A percentile compares a stretch with the other conserved stretches of the same genome.
These are phyloP conservation scores for Fusarium zealandicum DNA, from an alignment of 2,329 filamentous ascomycete species.

Conservation along the genomic window DNA sequence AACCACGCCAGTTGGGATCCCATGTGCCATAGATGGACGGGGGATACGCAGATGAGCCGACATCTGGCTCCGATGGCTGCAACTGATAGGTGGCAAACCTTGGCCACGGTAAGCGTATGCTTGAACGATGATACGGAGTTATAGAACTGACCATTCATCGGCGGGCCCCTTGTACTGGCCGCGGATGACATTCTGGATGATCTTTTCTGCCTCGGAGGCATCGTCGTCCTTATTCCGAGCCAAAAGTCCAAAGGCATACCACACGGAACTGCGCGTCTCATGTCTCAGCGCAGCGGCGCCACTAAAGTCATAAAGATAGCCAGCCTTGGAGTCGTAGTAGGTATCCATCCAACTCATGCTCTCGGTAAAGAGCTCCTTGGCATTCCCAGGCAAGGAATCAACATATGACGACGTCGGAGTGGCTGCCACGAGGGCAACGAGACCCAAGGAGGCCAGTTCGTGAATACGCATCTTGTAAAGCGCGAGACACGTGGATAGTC, in stretches of 20 bases:
- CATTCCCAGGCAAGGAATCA: slow-evolving; percentile 13
- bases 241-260: slow-evolving; percentile 66
- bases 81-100: slow-evolving; percentile 56
- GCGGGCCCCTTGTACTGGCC: slow-evolving; percentile 60
- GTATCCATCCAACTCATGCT: slow-evolving; percentile 62
- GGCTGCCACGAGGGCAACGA: neutral
- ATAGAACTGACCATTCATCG: slow-evolving; percentile 61
- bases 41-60: slow-evolving; percentile 60
- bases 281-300: slow-evolving; percentile 56
- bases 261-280: slow-evolving; percentile 63
- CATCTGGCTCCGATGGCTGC: slow-evolving; percentile 63
- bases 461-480: slow-evolving; percentile 2
- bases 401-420: neutral
- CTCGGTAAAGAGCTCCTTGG: slow-evolving; percentile 30
- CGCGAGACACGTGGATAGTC: no score
- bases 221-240: slow-evolving; percentile 61
- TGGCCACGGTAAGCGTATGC: neutral
- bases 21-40: slow-evolving; percentile 62
- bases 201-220: slow-evolving; percentile 57
- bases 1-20: slow-evolving; percentile 72
- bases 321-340: slow-evolving; percentile 59
- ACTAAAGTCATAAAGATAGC: slow-evolving; percentile 61
- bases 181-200: slow-evolving; percentile 60
- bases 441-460: neutral
- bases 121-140: fast-evolving